Evolutionary conservation across 2,329 filamentous ascomycete species (phyloP).

Genomic region (Zalaria obscura): DNA sequence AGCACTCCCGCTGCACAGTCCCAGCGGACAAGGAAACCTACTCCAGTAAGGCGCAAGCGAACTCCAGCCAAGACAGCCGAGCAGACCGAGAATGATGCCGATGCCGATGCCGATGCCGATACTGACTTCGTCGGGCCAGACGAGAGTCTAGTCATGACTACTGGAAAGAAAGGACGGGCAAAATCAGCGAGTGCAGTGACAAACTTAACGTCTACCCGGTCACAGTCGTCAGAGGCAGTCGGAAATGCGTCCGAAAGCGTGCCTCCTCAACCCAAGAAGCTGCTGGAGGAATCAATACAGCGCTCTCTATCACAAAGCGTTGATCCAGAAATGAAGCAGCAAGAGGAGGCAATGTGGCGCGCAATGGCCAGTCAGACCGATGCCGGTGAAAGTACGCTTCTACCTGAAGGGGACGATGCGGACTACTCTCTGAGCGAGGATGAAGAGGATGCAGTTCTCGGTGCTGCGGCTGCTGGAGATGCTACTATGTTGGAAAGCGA

Average conservation of each 20-base stretch:
- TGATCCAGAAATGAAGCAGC: no score
- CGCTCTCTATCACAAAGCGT: no score
- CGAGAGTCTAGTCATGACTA: not conserved
- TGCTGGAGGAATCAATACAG: constrained; percentile 1
- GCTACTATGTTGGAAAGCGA: constrained; percentile 33
- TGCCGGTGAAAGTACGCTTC: not conserved
- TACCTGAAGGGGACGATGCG: not conserved
- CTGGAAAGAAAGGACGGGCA: not conserved
- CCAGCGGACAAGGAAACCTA: not conserved
- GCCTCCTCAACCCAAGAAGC: not conserved
- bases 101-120: constrained; percentile 13
- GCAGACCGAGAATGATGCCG: not conserved
- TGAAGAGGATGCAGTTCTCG: constrained; percentile 4
- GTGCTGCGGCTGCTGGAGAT: constrained; percentile 19
- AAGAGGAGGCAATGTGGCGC: not conserved
- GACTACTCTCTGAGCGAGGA: constrained; percentile 8
- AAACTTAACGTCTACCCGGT: no score
- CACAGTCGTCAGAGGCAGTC: no score
- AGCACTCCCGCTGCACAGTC: not conserved
- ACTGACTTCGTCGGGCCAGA: constrained; percentile 6
- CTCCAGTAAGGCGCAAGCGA: not conserved
- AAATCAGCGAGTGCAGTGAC: no score
- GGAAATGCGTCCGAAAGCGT: not conserved
- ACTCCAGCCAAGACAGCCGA: not conserved
- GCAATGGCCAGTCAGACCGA: not conserved